Evolutionary conservation across 2,329 filamentous ascomycete genomes (phyloP), one percentile per base, ranked within the genome.

Genomic region (Aspergillus awamori): DNA sequence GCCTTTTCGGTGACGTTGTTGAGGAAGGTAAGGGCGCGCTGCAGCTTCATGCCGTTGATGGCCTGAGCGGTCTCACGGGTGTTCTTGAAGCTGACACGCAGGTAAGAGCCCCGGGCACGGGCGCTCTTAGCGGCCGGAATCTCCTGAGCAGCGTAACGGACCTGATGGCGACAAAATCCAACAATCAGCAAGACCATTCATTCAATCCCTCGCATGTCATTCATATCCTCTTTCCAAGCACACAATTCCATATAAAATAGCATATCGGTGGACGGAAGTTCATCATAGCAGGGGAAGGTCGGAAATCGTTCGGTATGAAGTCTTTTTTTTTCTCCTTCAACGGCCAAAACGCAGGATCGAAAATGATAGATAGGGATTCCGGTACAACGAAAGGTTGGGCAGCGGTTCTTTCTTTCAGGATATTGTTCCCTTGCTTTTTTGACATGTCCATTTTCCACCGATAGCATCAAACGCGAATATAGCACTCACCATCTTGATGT

Each of bases 11-110:
- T 88, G 77, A 99, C 95, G 83, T 99, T 98, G 87, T 97, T 92
- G 80, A 99, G 92, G 89, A 96, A 99, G 80, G 89, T 89, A 74
- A 97, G 84, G 77, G 95, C 95, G 79, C 95, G 93, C 84, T 92
- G 87, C 79, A 98, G 82, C 87, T 97, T 97, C 93, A 93, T 97
- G 84, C 94, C 94, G 85, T 95, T 98, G 89, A 99, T 97, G 77
- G 93, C 93, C 87, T 98, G 95, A 70, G 96, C 95, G 73, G 94
- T 97, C 87, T 99, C 96, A 80, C 95, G 93, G 81, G 95, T 99
- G 90, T 99, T 99, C 90, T 99, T 99, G 92, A 97, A 99, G 76
- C 92, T 96, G 76, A 98, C 94, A 81, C 95, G 93, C 77, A 99
- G 91, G 88, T 98, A 99, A 81, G 93, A 93, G 83, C 96, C 95